phyloP scores from a whole-genome alignment of 2,329 filamentous ascomycete genomes.

The Geosmithia putterillii region DNA sequence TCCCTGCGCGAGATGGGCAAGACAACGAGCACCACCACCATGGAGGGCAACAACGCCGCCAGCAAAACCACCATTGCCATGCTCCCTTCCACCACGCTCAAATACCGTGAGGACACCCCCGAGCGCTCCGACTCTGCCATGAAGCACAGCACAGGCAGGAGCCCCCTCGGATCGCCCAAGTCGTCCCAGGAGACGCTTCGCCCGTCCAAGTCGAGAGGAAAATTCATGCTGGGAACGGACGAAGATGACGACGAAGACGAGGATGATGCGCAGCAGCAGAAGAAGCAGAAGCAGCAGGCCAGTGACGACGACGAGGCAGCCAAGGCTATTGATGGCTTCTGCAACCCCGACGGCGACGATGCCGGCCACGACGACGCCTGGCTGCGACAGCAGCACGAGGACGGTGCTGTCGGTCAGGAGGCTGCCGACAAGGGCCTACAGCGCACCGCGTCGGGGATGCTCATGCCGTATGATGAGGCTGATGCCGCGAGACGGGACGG shows the following conservation, averaged over 20 bases:
- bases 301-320: background rate
- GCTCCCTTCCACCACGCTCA: slow-evolving; percentile 76
- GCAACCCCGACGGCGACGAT: slow-evolving; percentile 14
- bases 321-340: slow-evolving; percentile 13
- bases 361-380: slow-evolving; percentile 14
- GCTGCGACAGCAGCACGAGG: slow-evolving; percentile 5
- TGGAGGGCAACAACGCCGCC: slow-evolving; percentile 37
- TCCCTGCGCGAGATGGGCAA: slow-evolving; percentile 11
- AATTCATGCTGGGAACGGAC: slow-evolving; percentile 49
- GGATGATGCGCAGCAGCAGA: too few species aligned
- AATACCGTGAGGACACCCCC: slow-evolving; percentile 67
- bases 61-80: slow-evolving; percentile 84
- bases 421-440: slow-evolving; percentile 46
- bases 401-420: slow-evolving; percentile 36
- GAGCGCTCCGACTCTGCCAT: slow-evolving; percentile 51
- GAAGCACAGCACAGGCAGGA: slow-evolving; percentile 42
- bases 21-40: slow-evolving; percentile 18
- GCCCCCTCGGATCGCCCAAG: slow-evolving; percentile 52
- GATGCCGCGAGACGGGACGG: slow-evolving; percentile 49
- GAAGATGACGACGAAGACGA: slow-evolving; percentile 37
- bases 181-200: slow-evolving; percentile 74
- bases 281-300: too few species aligned
- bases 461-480: slow-evolving; percentile 75
- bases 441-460: slow-evolving; percentile 76
- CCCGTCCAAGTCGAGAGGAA: slow-evolving; percentile 54